These are phyloP conservation scores for Axilococcus clingmanii DNA, from an alignment of 139 green algal species.

Conservation along the genomic window DNA sequence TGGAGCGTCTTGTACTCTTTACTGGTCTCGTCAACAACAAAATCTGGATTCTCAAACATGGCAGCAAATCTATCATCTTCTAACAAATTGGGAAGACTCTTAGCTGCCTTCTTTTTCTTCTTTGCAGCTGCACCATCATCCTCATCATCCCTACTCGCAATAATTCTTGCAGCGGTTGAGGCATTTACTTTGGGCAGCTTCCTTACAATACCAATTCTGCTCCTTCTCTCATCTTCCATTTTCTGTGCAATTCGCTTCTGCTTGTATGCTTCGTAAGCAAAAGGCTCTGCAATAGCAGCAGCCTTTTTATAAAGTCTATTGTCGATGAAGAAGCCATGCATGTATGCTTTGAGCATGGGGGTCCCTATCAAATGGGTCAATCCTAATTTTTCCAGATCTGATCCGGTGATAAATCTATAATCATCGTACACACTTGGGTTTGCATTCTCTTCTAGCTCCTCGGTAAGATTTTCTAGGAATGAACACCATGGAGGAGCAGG, in stretches of 20 bases:
- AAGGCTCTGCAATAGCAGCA: conserved; percentile 49
- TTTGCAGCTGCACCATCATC: conserved; percentile 5
- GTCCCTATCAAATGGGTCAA: conserved; percentile 88
- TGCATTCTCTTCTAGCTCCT: conserved; percentile 88
- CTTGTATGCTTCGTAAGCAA: conserved; percentile 85
- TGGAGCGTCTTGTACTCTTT: conserved; percentile 77
- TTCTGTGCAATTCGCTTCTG: conserved; percentile 69
- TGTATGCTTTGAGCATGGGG: conserved; percentile 87
- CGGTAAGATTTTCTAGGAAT: conserved; percentile 92
- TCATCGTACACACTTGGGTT: conserved; percentile 87
- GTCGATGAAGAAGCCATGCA: conserved; percentile 99
- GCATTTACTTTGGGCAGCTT: conserved; percentile 88
- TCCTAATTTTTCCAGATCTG: conserved; percentile 57
- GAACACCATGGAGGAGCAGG: conserved; percentile 88
- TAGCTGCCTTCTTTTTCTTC: conserved; percentile 14
- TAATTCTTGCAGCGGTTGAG: conserved; percentile 44
- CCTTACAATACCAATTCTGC: conserved; percentile 63
- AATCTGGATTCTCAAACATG: conserved; percentile 80
- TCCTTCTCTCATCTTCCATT: conserved; percentile 76
- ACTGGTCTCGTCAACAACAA: conserved; percentile 67
- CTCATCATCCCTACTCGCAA: conserved; percentile 32
- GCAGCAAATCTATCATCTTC: conserved; percentile 53
- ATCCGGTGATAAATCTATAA: conserved; percentile 73
- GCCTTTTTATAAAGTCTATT: conserved; percentile 82
- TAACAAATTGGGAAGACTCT: conserved; percentile 20